Conservation (phyloP, 2,329 filamentous ascomycete genomes). For the Trichophyton verrucosum region DNA sequence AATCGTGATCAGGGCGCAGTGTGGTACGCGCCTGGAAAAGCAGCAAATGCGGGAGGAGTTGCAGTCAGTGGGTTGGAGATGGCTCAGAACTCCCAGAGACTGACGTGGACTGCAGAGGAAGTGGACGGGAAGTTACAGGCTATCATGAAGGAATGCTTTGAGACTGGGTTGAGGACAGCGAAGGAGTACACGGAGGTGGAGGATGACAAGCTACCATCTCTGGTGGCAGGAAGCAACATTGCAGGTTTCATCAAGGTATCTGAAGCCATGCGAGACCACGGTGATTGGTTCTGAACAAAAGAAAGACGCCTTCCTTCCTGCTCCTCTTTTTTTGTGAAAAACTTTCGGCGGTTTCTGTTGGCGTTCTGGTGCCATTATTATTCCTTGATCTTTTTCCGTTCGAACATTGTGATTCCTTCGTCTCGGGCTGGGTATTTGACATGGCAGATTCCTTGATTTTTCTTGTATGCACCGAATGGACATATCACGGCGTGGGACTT, state of each 20-base stretch:
- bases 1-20: constrained; percentile 52
- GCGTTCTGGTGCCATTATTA: neutral
- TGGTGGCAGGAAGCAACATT: constrained; percentile 93
- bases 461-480: neutral
- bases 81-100: constrained; percentile 88
- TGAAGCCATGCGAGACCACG: constrained; percentile 87
- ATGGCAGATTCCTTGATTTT: neutral
- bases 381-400: neutral
- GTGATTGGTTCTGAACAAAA: constrained; percentile 63
- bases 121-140: constrained; percentile 81
- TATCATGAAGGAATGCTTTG: constrained; percentile 93
- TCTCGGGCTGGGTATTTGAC: neutral
- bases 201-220: constrained; percentile 74
- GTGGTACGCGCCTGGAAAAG: constrained; percentile 97
- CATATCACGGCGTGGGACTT: neutral
- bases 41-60: constrained; percentile 93
- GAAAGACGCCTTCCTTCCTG: neutral
- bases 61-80: constrained; percentile 97
- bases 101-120: constrained; percentile 77
- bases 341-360: neutral
- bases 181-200: constrained; percentile 70
- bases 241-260: constrained; percentile 96
- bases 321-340: neutral
- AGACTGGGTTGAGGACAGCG: constrained; percentile 76
- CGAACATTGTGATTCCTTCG: neutral